phyloP scores from a whole-genome alignment of 192 early-diverging fungal species.

The Paraglomus brasilianum region DNA sequence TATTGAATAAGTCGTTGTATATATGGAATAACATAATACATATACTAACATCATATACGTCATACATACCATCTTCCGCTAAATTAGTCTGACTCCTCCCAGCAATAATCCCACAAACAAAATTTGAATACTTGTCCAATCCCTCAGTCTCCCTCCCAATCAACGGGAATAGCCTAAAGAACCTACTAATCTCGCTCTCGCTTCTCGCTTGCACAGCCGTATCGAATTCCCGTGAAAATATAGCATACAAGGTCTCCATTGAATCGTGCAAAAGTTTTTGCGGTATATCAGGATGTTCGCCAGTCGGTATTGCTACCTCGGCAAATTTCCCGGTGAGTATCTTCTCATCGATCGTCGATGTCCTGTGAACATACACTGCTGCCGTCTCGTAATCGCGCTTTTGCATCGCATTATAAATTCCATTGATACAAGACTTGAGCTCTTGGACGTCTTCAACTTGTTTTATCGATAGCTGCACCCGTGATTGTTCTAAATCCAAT shows the following conservation, averaged over 20 bases:
- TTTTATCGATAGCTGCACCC: slow-evolving; percentile 65
- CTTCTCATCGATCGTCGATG: slow-evolving; percentile 54
- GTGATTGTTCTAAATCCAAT: slow-evolving; percentile 77
- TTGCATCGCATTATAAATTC: slow-evolving; percentile 62
- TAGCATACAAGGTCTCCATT: slow-evolving; percentile 61
- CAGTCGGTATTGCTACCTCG: slow-evolving; percentile 55
- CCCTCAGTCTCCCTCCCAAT: slow-evolving; percentile 83
- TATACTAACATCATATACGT: not conserved
- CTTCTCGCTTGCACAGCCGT: slow-evolving; percentile 64
- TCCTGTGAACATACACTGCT: slow-evolving; percentile 61
- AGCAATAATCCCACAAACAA: slow-evolving; percentile 77
- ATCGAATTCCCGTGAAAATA: slow-evolving; percentile 80
- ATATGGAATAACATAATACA: slow-evolving; percentile 1
- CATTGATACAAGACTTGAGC: slow-evolving; percentile 65
- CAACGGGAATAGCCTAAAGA: slow-evolving; percentile 88
- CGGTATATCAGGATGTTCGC: slow-evolving; percentile 56
- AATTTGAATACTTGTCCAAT: slow-evolving; percentile 82
- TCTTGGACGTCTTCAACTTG: slow-evolving; percentile 77
- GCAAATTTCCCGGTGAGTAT: slow-evolving; percentile 65
- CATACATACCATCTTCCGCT: slow-evolving; percentile 40
- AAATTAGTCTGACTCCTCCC: slow-evolving; percentile 73
- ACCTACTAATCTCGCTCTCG: slow-evolving; percentile 77
- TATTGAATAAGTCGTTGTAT: slow-evolving; percentile 24
- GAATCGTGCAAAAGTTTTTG: slow-evolving; percentile 57
- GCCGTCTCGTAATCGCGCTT: slow-evolving; percentile 67